Evolutionary conservation across 129 eudicot species (phyloP), one percentile per base, ranked within the genome.

Genomic region (Chrysanthemum lavandulifolium): DNA sequence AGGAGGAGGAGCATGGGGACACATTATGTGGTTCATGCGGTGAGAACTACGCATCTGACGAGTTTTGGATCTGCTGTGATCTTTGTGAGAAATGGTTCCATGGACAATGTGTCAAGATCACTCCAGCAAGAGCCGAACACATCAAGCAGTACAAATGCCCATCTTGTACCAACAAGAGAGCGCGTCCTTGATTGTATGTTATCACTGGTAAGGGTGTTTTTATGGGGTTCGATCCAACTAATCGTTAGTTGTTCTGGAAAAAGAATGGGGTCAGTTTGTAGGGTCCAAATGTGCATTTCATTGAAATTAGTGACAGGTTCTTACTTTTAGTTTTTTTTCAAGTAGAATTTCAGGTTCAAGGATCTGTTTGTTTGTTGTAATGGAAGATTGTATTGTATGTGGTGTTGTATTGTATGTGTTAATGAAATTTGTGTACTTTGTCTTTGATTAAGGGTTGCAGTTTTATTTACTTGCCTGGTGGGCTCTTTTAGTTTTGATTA

Each of bases 111-210:
- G 91, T 86, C 13, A 81, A 87, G 77, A 84, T 87, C 48, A 87
- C 92, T 60, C 88, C 92, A 18, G 88, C 88, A 10, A 81, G 86
- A 81, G 92, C 92, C 3, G 84, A 84, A 61, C 86, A 87, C 74
- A 84, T 87, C 54, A 83, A 86, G 82, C 88, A 83, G 78, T 86
- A 86, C 82, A 83, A 83, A 76, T 86, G 91, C 82, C 88, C 88
- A 10, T 27, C 79, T 25, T 86, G 91, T 76, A 83, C 84, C 91
- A 86, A 78, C 86, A 87, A 84, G 72, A 76, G 88, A 84, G 82
- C 88, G 11, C 88, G 88, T 73, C 79, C 88, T 65, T 83, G 79
- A 80, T 53, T 40, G 40, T 18, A 6, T 16, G 10, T 23, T 10
- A 11, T 43, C 62, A 71, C 67, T 29, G 73, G 70, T 63, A 70